Evolutionary conservation across 176 grass and related monocot species (phyloP), one percentile per base, ranked within the genome.

Genomic region (Ensete ventricosum): DNA sequence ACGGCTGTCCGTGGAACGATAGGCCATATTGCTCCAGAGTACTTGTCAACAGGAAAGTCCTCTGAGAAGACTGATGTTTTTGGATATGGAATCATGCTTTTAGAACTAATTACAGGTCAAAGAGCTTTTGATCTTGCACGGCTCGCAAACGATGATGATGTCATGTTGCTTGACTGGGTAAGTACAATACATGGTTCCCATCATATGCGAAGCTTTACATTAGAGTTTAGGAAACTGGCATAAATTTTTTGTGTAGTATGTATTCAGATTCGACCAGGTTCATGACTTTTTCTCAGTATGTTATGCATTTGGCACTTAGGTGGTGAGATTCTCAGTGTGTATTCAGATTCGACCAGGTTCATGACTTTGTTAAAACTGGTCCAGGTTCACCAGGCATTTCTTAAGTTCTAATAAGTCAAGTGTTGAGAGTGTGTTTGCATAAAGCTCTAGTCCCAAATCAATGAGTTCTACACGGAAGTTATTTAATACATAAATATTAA

Each of bases 1-100:
- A 71, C 68, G n/a, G 68, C 68, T 71, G 68, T 71, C n/a, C 68
- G 68, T 52, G 68, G 68, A 71, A 71, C 68, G 17, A 71, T 71
- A 71, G 68, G 68, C 21, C 68, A 71, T 23, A 71, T 71, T 51
- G 68, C 68, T 71, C 68, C 68, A 52, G 68, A 71, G 52, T 71
- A 71, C 68, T 26, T 71, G 21, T 71, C 68, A 11, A 71, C 68
- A 20, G 68, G 68, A 71, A 71, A 71, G n/a, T 71, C 68, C 49
- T 71, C 68, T n/a, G 68, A 71, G 34, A 71, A 71, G 68, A 71
- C 68, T 21, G 68, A 71, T 52, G 68, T 71, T 71, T 71, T 71
- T 21, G 68, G 68, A 4, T 71, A 71, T 51, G 68, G 68, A 10
- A 71, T 71, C 21, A 71, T 71, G 68, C 68, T 71, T 71, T 71